Conservation (phyloP, 2,329 filamentous ascomycete genomes). For the Dothistroma septosporum region DNA sequence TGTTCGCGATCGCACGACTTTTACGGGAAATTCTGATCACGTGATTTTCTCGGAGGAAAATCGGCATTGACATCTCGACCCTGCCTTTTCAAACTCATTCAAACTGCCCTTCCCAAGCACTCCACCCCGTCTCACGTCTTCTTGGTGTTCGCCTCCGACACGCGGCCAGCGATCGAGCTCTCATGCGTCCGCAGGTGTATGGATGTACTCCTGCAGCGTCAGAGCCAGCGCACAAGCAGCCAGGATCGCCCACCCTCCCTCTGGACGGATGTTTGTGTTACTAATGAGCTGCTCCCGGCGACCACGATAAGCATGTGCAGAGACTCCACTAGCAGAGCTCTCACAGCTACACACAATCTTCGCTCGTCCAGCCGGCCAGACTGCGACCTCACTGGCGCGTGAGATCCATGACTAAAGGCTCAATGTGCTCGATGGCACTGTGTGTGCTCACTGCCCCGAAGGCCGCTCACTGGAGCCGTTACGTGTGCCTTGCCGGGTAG, state of each 20-base stretch:
- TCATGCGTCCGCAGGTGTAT: too few relatives aligned
- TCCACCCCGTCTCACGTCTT: too few relatives aligned
- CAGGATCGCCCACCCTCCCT: too few relatives aligned
- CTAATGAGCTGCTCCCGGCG: background rate
- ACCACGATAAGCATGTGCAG: slow-evolving; percentile 15
- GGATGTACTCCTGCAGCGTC: too few relatives aligned
- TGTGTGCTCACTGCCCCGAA: background rate
- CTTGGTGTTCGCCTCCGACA: too few relatives aligned
- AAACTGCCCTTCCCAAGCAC: too few relatives aligned
- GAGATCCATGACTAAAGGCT: slow-evolving; percentile 3
- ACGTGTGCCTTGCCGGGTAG: background rate
- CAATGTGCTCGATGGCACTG: background rate
- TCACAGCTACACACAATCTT: background rate
- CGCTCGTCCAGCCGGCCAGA: background rate
- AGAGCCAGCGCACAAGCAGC: background rate
- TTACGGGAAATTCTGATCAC: too few relatives aligned
- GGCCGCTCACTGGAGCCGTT: background rate
- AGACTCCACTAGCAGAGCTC: slow-evolving; percentile 9
- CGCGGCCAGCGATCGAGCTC: too few relatives aligned
- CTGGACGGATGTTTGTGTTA: background rate
- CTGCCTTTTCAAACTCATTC: too few relatives aligned
- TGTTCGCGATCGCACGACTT: too few relatives aligned
- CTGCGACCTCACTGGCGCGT: background rate
- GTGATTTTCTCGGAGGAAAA: too few relatives aligned
- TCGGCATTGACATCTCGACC: too few relatives aligned